These are phyloP conservation scores for Chrysoporthe austroafricana DNA, from an alignment of 2,329 filamentous ascomycete species.

Conservation along the genomic window DNA sequence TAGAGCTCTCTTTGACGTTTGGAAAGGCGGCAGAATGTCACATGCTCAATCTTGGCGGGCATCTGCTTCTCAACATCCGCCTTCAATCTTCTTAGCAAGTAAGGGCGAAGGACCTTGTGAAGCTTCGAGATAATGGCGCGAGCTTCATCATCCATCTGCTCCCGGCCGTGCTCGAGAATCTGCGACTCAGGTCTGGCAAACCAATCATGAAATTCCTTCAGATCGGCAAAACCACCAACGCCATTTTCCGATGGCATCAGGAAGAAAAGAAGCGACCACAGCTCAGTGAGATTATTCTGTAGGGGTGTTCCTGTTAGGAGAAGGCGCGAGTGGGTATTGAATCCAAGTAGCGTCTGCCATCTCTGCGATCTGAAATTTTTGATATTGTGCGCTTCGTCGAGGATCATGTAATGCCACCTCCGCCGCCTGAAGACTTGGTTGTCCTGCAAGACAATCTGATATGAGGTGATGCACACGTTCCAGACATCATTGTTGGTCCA, in stretches of 20 bases:
- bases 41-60: conserved; percentile 96
- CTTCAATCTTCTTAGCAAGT: conserved; percentile 87
- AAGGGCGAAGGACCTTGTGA: conserved; percentile 91
- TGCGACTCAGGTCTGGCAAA: conserved; percentile 95
- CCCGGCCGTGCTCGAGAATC: conserved; percentile 90
- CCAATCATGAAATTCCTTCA: conserved; percentile 96
- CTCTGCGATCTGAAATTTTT: conserved; percentile 98
- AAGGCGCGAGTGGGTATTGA: conserved; percentile 86
- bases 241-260: conserved; percentile 90
- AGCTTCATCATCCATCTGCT: conserved; percentile 92
- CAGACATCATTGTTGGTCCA: conserved; percentile 94
- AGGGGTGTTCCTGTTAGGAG: conserved; percentile 92
- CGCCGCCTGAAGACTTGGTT: conserved; percentile 91
- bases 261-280: conserved; percentile 97
- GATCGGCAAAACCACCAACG: conserved; percentile 85
- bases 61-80: conserved; percentile 99
- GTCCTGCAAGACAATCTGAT: conserved; percentile 93
- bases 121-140: conserved; percentile 90
- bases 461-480: conserved; percentile 98
- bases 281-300: conserved; percentile 94
- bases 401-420: conserved; percentile 96
- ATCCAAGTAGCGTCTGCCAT: conserved; percentile 93
- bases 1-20: conserved; percentile 95
- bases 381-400: conserved; percentile 99
- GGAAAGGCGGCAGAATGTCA: conserved; percentile 92